phyloP scores from a whole-genome alignment of 805 yeast genomes.

The Suhomyces canberraensis region DNA sequence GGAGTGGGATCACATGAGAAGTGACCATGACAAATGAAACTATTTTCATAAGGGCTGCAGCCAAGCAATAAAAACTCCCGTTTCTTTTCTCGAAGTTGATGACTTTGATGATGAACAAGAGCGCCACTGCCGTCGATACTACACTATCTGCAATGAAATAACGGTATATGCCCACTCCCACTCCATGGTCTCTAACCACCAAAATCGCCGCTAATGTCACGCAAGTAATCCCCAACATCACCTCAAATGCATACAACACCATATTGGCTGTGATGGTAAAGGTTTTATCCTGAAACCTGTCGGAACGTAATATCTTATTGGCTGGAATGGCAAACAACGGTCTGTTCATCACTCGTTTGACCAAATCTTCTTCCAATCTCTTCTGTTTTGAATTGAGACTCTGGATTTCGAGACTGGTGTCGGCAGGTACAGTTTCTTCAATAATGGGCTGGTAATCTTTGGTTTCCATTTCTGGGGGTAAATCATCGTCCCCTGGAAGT shows the following conservation, averaged over 20 bases:
- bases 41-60: slow-evolving; percentile 31
- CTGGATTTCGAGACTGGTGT: slow-evolving; percentile 8
- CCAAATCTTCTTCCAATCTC: slow-evolving; percentile 25
- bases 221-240: slow-evolving; percentile 25
- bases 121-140: slow-evolving; percentile 29
- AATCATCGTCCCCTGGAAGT: slow-evolving; percentile 14
- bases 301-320: slow-evolving; percentile 12
- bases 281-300: slow-evolving; percentile 10
- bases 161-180: slow-evolving; percentile 27
- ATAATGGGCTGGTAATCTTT: slow-evolving; percentile 9
- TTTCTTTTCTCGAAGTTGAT: slow-evolving; percentile 38
- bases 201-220: slow-evolving; percentile 27
- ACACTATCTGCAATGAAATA: slow-evolving; percentile 37
- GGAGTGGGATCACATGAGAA: slow-evolving; percentile 24
- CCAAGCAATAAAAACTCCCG: slow-evolving; percentile 39
- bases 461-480: slow-evolving; percentile 25
- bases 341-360: slow-evolving; percentile 32
- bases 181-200: slow-evolving; percentile 19
- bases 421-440: background rate
- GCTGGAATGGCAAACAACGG: slow-evolving; percentile 25
- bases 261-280: slow-evolving; percentile 25
- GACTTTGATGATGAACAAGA: slow-evolving; percentile 34
- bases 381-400: slow-evolving; percentile 22
- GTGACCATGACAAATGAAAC: slow-evolving; percentile 33
- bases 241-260: slow-evolving; percentile 30